These are phyloP conservation scores for Blastobotrys chiropterorum DNA, from an alignment of 805 yeast species.

Conservation along the genomic window DNA sequence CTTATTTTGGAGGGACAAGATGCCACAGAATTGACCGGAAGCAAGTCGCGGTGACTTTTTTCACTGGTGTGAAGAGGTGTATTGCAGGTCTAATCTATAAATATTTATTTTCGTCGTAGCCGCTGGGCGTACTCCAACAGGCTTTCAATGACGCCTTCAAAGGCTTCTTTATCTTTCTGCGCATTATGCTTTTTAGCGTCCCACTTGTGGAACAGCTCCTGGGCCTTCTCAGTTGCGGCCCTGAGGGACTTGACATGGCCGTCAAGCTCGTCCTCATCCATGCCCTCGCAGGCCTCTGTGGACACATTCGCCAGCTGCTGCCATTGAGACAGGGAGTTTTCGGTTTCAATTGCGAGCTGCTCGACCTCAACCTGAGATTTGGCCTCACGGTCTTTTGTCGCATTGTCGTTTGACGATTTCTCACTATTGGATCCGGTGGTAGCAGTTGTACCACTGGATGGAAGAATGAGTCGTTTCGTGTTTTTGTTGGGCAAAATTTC, in stretches of 20 bases:
- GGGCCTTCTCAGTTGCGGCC: constrained; percentile 34
- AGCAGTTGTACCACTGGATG: constrained; percentile 9
- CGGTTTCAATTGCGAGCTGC: constrained; percentile 20
- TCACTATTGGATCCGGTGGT: constrained; percentile 1
- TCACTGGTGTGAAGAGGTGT: no score
- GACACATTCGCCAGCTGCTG: constrained; percentile 29
- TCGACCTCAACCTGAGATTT: neutral
- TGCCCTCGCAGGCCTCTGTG: constrained; percentile 32
- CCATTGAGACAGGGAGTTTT: constrained; percentile 24
- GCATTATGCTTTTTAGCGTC: constrained; percentile 43
- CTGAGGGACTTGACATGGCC: constrained; percentile 33
- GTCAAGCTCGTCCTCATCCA: constrained; percentile 34
- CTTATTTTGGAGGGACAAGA: neutral
- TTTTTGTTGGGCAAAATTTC: constrained; percentile 38
- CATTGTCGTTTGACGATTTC: neutral
- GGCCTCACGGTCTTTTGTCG: neutral
- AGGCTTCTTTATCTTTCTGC: constrained; percentile 62
- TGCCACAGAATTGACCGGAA: no score
- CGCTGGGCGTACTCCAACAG: constrained; percentile 87
- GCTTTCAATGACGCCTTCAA: constrained; percentile 83
- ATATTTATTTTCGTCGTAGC: constrained; percentile 35
- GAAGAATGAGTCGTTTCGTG: constrained; percentile 23
- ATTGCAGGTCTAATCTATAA: no score
- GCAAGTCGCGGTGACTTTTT: neutral
- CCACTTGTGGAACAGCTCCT: constrained; percentile 45